A percentile compares a stretch with the other conserved stretches of the same genome.
These are phyloP conservation scores for Globisporangium nagaii DNA, from an alignment of 352 stramenopile genomes.

Conservation along the genomic window DNA sequence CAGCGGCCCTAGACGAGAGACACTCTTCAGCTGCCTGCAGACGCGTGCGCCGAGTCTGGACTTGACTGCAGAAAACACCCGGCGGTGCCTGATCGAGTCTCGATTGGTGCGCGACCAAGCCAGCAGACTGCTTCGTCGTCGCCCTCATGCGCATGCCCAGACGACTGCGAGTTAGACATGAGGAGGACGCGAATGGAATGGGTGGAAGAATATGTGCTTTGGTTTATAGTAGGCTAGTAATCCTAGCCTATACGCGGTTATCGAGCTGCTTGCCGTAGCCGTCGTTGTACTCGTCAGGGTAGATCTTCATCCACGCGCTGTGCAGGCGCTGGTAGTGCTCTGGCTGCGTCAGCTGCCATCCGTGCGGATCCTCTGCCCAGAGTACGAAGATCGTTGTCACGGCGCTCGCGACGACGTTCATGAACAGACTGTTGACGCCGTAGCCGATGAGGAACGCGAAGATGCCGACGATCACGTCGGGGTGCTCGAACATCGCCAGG, in stretches of 20 bases:
- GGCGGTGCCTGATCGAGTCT: constrained; percentile 1
- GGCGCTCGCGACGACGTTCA: constrained; percentile 69
- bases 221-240: too few species aligned
- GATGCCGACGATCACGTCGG: constrained; percentile 56
- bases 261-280: constrained; percentile 61
- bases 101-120: not conserved
- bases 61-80: not conserved
- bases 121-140: not conserved
- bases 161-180: not conserved
- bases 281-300: constrained; percentile 82
- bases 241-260: constrained; percentile 11
- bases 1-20: too few species aligned
- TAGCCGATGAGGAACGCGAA: constrained; percentile 76
- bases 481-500: constrained; percentile 61
- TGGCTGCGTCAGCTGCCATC: constrained; percentile 67
- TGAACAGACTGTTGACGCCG: constrained; percentile 64
- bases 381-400: constrained; percentile 84
- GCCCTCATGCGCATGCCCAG: not conserved
- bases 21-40: constrained; percentile 5
- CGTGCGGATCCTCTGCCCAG: constrained; percentile 74
- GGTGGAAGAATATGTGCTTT: too few species aligned
- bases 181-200: not conserved
- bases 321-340: constrained; percentile 69
- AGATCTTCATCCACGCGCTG: constrained; percentile 74
- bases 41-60: not conserved